phyloP scores from a whole-genome alignment of 2,329 filamentous ascomycete species.

The Fusarium staphyleae region DNA sequence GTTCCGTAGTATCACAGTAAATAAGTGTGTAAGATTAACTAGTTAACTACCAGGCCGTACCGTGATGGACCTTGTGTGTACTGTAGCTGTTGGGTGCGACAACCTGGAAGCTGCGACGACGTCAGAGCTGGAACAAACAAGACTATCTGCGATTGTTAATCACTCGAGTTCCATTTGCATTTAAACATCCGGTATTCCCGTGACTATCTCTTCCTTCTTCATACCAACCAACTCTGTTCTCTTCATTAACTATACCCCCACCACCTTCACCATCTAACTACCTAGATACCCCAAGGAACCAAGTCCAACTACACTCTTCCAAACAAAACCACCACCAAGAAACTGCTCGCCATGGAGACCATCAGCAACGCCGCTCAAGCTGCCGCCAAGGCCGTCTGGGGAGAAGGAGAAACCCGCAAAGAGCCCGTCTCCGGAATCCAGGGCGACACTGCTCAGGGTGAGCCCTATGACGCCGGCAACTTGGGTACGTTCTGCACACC shows the following conservation, averaged over 20 bases:
- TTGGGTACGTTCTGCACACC: slow-evolving; percentile 52
- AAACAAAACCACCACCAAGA: no score
- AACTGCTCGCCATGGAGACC: slow-evolving; percentile 63
- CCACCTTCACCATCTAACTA: not conserved
- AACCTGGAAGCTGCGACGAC: slow-evolving; percentile 13
- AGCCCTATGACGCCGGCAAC: slow-evolving; percentile 84
- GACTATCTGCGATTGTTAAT: slow-evolving; percentile 5
- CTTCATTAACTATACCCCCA: slow-evolving; percentile 10
- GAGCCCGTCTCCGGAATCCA: slow-evolving; percentile 77
- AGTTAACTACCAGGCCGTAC: no score
- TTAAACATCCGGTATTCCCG: slow-evolving; percentile 29
- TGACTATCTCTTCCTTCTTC: not conserved
- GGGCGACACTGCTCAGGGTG: slow-evolving; percentile 70
- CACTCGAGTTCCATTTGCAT: slow-evolving; percentile 16
- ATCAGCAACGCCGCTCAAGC: slow-evolving; percentile 61
- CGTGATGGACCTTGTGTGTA: no score
- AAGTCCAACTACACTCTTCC: not conserved
- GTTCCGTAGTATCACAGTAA: no score
- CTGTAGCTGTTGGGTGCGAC: no score
- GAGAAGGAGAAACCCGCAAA: slow-evolving; percentile 49
- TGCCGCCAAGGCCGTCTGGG: slow-evolving; percentile 54
- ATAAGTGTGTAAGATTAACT: no score
- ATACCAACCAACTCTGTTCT: not conserved
- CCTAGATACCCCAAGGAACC: slow-evolving; percentile 14
- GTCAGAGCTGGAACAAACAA: slow-evolving; percentile 22